A percentile compares a stretch with the other conserved stretches of the same genome.
phyloP scores from a whole-genome alignment of 2,329 filamentous ascomycete species.

The Xylariaceae sp. region DNA sequence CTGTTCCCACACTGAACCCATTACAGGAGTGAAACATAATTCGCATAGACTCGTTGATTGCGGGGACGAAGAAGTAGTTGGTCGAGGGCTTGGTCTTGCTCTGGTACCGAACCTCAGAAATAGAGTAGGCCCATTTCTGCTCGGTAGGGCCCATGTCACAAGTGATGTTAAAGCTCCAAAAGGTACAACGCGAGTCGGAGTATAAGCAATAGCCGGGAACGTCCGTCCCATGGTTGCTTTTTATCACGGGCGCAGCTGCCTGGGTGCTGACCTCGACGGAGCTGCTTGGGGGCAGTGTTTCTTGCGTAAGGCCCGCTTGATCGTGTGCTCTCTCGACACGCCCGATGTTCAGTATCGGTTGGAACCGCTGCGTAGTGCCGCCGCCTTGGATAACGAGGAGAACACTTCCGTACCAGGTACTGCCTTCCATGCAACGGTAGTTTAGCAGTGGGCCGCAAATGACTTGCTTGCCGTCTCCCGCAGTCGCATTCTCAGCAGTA shows the following conservation, averaged over 20 bases:
- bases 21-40: slow-evolving; percentile 99
- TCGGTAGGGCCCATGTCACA: slow-evolving; percentile 70
- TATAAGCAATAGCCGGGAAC: slow-evolving; percentile 58
- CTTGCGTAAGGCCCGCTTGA: slow-evolving; percentile 26
- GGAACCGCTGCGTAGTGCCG: slow-evolving; percentile 51
- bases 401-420: slow-evolving; percentile 78
- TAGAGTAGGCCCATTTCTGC: slow-evolving; percentile 72
- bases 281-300: slow-evolving; percentile 27
- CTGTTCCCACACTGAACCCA: slow-evolving; percentile 79
- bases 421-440: slow-evolving; percentile 68
- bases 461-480: slow-evolving; percentile 54
- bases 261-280: slow-evolving; percentile 24
- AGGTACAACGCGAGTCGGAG: slow-evolving; percentile 69
- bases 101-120: slow-evolving; percentile 62
- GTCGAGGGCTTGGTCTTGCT: slow-evolving; percentile 51
- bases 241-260: slow-evolving; percentile 41
- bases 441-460: slow-evolving; percentile 73
- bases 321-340: slow-evolving; percentile 30
- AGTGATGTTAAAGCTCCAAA: slow-evolving; percentile 86
- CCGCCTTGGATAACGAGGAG: slow-evolving; percentile 76
- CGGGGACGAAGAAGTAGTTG: slow-evolving; percentile 83
- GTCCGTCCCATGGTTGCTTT: slow-evolving; percentile 31
- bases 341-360: slow-evolving; percentile 57
- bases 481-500: slow-evolving; percentile 17
- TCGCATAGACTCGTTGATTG: slow-evolving; percentile 82